A percentile compares a stretch with the other conserved stretches of the same genome.
These are phyloP conservation scores for Rhododendron ferrugineum DNA, from an alignment of 148 eudicot species.

Conservation along the genomic window DNA sequence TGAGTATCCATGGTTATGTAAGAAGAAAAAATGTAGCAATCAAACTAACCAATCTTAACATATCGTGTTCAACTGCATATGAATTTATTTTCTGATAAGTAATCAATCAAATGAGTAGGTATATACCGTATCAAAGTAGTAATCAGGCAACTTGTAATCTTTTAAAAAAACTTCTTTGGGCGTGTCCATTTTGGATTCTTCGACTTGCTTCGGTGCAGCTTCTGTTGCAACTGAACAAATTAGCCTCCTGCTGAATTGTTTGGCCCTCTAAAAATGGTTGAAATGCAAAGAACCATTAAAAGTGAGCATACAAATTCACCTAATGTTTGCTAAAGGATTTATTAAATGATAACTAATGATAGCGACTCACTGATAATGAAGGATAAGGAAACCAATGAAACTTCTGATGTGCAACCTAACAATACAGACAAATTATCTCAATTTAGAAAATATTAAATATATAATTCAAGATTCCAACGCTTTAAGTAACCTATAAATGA, in stretches of 20 bases:
- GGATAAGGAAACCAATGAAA: slow-evolving; percentile 31
- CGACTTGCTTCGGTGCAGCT: slow-evolving; percentile 46
- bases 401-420: slow-evolving; percentile 39
- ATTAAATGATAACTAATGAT: background rate
- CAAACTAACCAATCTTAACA: background rate
- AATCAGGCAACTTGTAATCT: slow-evolving; percentile 93
- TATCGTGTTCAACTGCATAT: background rate
- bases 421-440: slow-evolving; percentile 10
- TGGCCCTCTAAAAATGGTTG: slow-evolving; percentile 35
- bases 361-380: slow-evolving; percentile 29
- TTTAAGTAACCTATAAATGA: background rate
- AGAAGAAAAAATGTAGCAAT: background rate
- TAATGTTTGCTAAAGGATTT: background rate
- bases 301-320: slow-evolving; percentile 2
- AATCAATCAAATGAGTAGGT: background rate
- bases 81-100: background rate
- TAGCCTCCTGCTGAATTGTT: slow-evolving; percentile 40
- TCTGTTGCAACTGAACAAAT: slow-evolving; percentile 88
- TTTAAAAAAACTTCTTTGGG: slow-evolving; percentile 90
- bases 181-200: slow-evolving; percentile 69
- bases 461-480: background rate
- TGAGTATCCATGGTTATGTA: slow-evolving; percentile 16
- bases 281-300: slow-evolving; percentile 4
- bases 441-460: background rate
- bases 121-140: slow-evolving; percentile 74